Percentiles rank a stretch among this genome's conserved stretches.
Conservation (phyloP, 306 rosid species). For the Luffa acutangula region DNA sequence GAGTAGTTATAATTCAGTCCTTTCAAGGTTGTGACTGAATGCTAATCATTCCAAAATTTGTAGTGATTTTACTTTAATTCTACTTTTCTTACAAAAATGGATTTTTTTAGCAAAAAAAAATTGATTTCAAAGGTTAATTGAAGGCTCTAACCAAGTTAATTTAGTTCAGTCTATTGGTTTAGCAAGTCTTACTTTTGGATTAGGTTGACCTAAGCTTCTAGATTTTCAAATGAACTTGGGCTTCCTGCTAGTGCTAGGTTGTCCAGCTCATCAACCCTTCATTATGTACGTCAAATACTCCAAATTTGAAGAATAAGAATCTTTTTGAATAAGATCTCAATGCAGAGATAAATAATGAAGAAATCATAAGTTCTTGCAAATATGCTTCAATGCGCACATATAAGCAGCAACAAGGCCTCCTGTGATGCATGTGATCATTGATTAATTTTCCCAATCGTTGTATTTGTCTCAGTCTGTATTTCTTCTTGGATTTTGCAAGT, state of each 20-base stretch:
- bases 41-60: background rate
- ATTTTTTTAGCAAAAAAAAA: background rate
- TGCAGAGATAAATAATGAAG: background rate
- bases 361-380: background rate
- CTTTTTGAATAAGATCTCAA: background rate
- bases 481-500: background rate
- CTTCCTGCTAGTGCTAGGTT: background rate
- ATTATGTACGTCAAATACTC: background rate
- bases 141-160: background rate
- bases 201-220: background rate
- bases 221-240: background rate
- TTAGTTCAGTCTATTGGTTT: background rate
- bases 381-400: background rate
- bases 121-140: background rate
- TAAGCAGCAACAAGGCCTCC: background rate
- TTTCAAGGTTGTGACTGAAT: background rate
- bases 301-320: background rate
- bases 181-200: background rate
- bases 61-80: background rate
- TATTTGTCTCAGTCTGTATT: background rate
- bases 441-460: background rate
- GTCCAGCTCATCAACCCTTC: background rate
- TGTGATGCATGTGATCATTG: background rate
- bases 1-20: background rate
- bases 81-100: background rate